Evolutionary conservation across 352 stramenopile genomes (phyloP), one percentile per base, ranked within the genome.

Genomic region (Phytophthora pistaciae): DNA sequence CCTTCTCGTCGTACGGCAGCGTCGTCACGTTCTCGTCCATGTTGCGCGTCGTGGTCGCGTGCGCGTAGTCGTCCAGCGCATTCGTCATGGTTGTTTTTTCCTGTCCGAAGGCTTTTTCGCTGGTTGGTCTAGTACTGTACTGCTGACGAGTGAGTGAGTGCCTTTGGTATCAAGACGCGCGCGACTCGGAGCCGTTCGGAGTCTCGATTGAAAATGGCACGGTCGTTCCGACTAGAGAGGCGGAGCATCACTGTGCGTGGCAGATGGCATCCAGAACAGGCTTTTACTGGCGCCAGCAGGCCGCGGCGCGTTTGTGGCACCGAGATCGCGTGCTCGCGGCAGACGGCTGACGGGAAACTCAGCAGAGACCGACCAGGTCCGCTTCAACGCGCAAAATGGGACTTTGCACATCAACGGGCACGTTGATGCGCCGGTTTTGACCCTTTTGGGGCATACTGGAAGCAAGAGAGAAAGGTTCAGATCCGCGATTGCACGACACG

Each of bases 1-100:
- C 80, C 74, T 91, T 91, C 56, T 84, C 82, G 53, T 90, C 78
- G 59, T 85, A 80, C 20, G 72, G 70, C 49, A 85, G 38, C 38
- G 64, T 57, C 46, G 48, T 31, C 25, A 67, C 44, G 18, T 75
- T 65, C 46, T 61, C 64, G 46, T 85, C 64, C 8, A 72, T 79
- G 50, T 78, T 77, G 38, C 83, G 83, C 20, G 81, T 66, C 18
- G 83, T 90, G 49, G 66, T 61, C 61, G 76, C 74, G 44, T 80
- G 60, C 20, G 53, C 61, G 75, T 87, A 88, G 1, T 77, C 64
- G 50, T 79, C 64, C 33, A 82, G 42, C 1, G 68, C 60, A 23
- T 68, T 50, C 25, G 59, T 53, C 67, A 81, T 82, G 29, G 23
- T 66, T 18, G 13, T 20, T 55, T 21, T 64, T 54, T 40, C 42